Evolutionary conservation across 139 green algal genomes (phyloP), one percentile per base, ranked within the genome.

Genomic region (Coelastrella sp.): DNA sequence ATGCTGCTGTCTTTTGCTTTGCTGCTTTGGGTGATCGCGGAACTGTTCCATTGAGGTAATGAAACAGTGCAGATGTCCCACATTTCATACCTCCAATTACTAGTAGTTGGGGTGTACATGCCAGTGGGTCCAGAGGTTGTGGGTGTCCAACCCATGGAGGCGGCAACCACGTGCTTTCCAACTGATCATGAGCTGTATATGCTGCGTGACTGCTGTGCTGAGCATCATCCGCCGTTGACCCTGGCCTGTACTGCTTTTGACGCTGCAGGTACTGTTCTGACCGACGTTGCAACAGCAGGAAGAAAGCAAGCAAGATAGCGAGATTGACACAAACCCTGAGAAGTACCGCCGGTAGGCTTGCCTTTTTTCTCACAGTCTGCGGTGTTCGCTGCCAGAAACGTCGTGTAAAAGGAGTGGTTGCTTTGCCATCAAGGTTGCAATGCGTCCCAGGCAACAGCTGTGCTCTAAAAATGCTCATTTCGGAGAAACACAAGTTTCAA

Each of bases 11-110:
- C 8, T n/a, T 45, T 5, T 37, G 38, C 40, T 53, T 77, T 53
- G 38, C 68, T 53, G 68, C 38, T 32, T 59, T 77, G 4, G 68
- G 68, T 11, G 68, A 57, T 48, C 68, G 68, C 15, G 50, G 32
- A 34, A 43, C 43, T 30, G 45, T 64, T 4, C 72, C 48, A 25
- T 81, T 81, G 1, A 81, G 34, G 30, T 81, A 81, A 1, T 67
- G 30, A 35, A 81, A 81, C 48, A 67, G 30, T 53, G 73, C 48
- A 11, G 73, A 67, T 4, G 73, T 81, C 17, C 50, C 50, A 11
- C 73, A 53, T 34, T 67, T 81, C 73, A 81, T 81, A 5, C 43
- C 73, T 6, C 73, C 73, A 25, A 81, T 67, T 6, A 81, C 38
- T 30, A 81, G 73, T 50, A 81, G 73, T 37, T 81, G 50, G 7